These are phyloP conservation scores for Colletotrichum tamarilloi DNA, from an alignment of 2,329 filamentous ascomycete genomes.

Conservation along the genomic window DNA sequence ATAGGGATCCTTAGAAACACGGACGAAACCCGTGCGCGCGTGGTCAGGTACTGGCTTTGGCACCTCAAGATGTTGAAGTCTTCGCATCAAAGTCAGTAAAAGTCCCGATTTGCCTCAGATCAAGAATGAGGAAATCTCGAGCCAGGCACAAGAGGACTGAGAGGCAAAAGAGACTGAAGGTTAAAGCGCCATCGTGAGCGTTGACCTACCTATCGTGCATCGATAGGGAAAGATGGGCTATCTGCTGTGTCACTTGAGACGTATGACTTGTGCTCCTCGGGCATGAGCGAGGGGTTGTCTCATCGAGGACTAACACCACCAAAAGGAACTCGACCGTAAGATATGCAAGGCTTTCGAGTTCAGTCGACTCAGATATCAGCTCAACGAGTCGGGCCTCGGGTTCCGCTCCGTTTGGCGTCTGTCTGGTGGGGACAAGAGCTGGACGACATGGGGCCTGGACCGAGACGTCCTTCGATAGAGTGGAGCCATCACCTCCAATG, in stretches of 20 bases:
- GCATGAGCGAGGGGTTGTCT: neutral
- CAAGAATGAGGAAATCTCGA: constrained; percentile 39
- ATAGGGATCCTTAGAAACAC: constrained; percentile 41
- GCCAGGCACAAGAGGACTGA: constrained; percentile 39
- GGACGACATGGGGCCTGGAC: neutral
- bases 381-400: constrained; percentile 37
- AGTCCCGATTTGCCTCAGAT: constrained; percentile 40
- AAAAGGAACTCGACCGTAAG: constrained; percentile 39
- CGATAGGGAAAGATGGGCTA: constrained; percentile 39
- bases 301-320: constrained; percentile 26
- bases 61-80: constrained; percentile 41
- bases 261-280: neutral
- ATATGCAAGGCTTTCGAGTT: constrained; percentile 39
- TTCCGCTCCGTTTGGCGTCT: constrained; percentile 24
- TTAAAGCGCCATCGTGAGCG: constrained; percentile 35
- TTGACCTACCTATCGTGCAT: constrained; percentile 36
- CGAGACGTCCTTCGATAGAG: constrained; percentile 38
- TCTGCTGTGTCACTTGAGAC: neutral
- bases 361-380: constrained; percentile 38
- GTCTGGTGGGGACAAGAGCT: too few relatives aligned
- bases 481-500: constrained; percentile 12
- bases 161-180: constrained; percentile 36
- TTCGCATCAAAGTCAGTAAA: constrained; percentile 39
- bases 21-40: constrained; percentile 39
- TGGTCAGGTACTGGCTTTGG: constrained; percentile 28